Base-by-base conservation (phyloP, 371 early-diverging fungal genomes). In the Batkoa obscura region DNA sequence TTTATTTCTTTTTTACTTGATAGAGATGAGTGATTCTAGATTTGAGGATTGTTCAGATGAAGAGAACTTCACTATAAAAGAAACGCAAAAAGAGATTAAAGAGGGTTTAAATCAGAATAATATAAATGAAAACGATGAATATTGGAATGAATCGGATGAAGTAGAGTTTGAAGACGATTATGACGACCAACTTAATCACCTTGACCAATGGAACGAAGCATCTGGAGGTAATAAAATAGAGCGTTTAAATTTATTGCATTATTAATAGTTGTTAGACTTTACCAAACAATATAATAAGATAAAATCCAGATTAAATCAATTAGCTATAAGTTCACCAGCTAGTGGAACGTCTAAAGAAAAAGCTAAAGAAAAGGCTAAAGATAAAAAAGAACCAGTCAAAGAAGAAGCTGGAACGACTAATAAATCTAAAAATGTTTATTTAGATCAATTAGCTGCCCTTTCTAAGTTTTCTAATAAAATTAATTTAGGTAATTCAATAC, bases 211-310 rank as follows among this genome's bases (percentile, higher is more conserved):
- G 80, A 75, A 73, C 55, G 66, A 68, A 23, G 66, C 68, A 32
- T 61, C 64, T 32, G 66, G 66, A 57, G 68, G 68, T 68, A 63
- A 61, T 50, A 47, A 37, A 50, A 43, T 23, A 30, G 17, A 10
- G 58, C 34, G 8, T 65, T 66, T 50, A 58, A 52, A 15, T 33
- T 41, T 43, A 17, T 10, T 12, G 9, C 1, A 13, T n/a, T 23
- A 30, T 38, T 59, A 45, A 30, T 2, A 2, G 43, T 39, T 31
- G 12, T 2, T 61, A 80, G 86, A 92, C 63, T 92, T 92, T 62
- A 92, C 93, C 15, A 92, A 92, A 63, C 84, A 92, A 61, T 92
- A 86, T 69, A 92, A 92, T 68, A 76, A 79, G 42, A 70, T 90
- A 61, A 74, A 84, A 36, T 73, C 74, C 37, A 79, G 81, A 53